Conservation (phyloP, 768 basidiomycete genomes). For the Lentinula lateritia region DNA sequence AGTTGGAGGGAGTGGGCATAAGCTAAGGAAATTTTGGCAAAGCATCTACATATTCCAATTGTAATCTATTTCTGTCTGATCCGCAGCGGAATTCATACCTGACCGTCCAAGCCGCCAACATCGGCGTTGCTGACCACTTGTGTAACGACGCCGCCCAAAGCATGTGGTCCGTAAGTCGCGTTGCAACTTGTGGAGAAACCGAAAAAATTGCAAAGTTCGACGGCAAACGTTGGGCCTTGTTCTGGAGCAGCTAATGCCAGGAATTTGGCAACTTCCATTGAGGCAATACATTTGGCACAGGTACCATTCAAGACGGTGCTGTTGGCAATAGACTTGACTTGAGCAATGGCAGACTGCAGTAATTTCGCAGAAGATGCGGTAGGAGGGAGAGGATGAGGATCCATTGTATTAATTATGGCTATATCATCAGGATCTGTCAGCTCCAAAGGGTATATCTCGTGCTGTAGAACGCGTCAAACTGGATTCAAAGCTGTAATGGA, state of each 20-base stretch:
- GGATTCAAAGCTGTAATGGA: not conserved
- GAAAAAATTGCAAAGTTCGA: conserved; percentile 57
- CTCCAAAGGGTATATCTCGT: conserved; percentile 50
- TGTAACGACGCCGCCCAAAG: conserved; percentile 56
- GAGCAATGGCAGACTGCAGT: conserved; percentile 46
- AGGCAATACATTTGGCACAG: conserved; percentile 57
- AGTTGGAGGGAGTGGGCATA: conserved; percentile 55
- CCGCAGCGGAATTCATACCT: conserved; percentile 31
- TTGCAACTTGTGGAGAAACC: conserved; percentile 47
- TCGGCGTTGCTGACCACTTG: conserved; percentile 71
- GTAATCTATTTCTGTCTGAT: not conserved
- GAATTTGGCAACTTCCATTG: conserved; percentile 61
- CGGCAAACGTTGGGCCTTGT: conserved; percentile 50
- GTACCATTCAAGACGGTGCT: conserved; percentile 48
- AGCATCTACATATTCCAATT: conserved; percentile 32
- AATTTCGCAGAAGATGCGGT: conserved; percentile 40
- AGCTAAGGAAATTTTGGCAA: conserved; percentile 52
- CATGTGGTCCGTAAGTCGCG: conserved; percentile 38
- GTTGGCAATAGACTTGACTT: conserved; percentile 48
- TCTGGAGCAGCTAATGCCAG: conserved; percentile 58
- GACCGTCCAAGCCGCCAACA: conserved; percentile 68
- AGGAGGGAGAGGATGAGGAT: conserved; percentile 65
- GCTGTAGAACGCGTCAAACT: conserved; percentile 27
- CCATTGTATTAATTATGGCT: conserved; percentile 50
- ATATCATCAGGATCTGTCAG: conserved; percentile 61